Evolutionary conservation across 2,329 filamentous ascomycete genomes (phyloP), one percentile per base, ranked within the genome.

Genomic region (Gnomoniopsis smithogilvyi): DNA sequence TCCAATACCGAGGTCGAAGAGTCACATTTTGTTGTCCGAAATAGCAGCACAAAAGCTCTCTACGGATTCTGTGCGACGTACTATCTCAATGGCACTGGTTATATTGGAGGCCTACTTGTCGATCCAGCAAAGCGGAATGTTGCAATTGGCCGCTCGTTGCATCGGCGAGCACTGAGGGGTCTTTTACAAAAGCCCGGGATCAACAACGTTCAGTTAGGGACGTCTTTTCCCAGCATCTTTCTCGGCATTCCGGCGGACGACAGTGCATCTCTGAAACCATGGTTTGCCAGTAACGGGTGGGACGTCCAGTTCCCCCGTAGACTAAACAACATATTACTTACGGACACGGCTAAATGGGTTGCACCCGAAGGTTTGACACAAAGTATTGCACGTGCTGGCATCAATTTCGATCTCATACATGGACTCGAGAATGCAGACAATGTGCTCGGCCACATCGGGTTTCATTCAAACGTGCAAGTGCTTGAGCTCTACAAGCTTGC

Each of bases 61-160:
- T 97, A 96, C 68, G 93, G 93, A 2, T 98, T 97, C 72, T 94
- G 90, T 68, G 89, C 92, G 0, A 96, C 92, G 0, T 97, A 96
- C 70, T 92, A 85, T 70, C 86, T 90, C 68, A 85, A 85, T 45
- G 76, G 76, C 1, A 87, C 87, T 4, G 92, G 91, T 17, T 88
- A 92, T 19, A 86, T 98, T 53, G 92, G 90, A 0, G 86, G 91
- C 3, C 80, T 98, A n/a, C 89, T 97, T 62, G 94, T 98, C 41
- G 93, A 97, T 65, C 93, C 94, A 0, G 77, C 83, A 3, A 89
- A 96, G 67, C 86, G 94, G 36, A 95, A 93, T 67, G 82, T 96
- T 11, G 96, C 92, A 0, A 95, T 98, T 62, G 94, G 94, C 0
- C 86, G 92, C 64, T 96, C 92, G 0, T 82, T 98, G 2, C 93